phyloP scores from a whole-genome alignment of 805 yeast genomes.

The Pichia cabralensis region DNA sequence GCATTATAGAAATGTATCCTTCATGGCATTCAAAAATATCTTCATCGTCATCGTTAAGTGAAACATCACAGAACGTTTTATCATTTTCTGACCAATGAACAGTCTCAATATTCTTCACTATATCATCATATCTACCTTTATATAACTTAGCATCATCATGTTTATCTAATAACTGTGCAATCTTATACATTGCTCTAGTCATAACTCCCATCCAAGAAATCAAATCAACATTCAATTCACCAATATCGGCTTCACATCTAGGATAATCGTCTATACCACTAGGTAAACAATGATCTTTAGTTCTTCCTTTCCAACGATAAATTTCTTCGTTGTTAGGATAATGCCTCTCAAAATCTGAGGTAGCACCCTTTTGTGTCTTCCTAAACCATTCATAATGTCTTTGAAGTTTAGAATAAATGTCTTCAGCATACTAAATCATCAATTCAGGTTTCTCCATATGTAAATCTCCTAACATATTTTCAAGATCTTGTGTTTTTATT shows the following conservation, averaged over 20 bases:
- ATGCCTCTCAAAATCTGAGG: slow-evolving; percentile 59
- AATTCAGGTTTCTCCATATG: slow-evolving; percentile 52
- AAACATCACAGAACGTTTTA: slow-evolving; percentile 70
- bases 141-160: slow-evolving; percentile 50
- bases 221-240: slow-evolving; percentile 85
- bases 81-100: slow-evolving; percentile 73
- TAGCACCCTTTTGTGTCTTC: slow-evolving; percentile 65
- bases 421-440: slow-evolving; percentile 44
- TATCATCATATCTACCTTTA: slow-evolving; percentile 40
- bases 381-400: slow-evolving; percentile 82
- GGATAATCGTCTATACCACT: slow-evolving; percentile 96
- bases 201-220: slow-evolving; percentile 90
- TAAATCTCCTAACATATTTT: slow-evolving; percentile 35
- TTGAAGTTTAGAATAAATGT: slow-evolving; percentile 67
- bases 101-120: slow-evolving; percentile 54
- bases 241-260: slow-evolving; percentile 74
- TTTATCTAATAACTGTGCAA: slow-evolving; percentile 55
- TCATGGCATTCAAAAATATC: slow-evolving; percentile 66
- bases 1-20: slow-evolving; percentile 83
- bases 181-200: slow-evolving; percentile 69
- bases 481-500: slow-evolving; percentile 16
- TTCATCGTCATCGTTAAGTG: slow-evolving; percentile 67
- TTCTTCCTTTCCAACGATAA: slow-evolving; percentile 91
- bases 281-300: slow-evolving; percentile 75
- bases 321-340: slow-evolving; percentile 46